Evolutionary conservation across 441 rosid genomes (phyloP).

Genomic region (Corymbia calophylla): DNA sequence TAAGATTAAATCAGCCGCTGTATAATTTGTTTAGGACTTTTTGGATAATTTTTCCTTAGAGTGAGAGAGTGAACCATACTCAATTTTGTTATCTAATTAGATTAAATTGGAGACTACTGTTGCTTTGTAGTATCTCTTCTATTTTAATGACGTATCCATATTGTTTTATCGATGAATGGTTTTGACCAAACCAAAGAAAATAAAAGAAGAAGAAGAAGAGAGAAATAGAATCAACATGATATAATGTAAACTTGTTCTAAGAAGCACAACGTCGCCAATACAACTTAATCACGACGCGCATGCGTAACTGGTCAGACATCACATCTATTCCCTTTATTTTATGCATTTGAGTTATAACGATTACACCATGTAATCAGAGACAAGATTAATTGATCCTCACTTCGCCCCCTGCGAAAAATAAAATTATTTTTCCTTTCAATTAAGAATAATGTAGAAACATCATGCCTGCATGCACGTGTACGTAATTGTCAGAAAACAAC

Average conservation of each 20-base stretch:
- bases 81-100: neutral
- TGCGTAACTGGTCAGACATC: neutral
- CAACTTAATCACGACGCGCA: neutral
- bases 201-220: no score
- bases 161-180: neutral
- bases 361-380: neutral
- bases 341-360: neutral
- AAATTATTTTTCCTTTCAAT: neutral
- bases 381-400: neutral
- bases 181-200: neutral
- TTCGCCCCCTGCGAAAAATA: neutral
- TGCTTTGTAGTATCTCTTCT: neutral
- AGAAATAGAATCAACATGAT: neutral
- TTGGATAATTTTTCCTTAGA: neutral
- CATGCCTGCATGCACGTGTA: neutral
- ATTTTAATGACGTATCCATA: neutral
- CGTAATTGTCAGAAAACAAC: neutral
- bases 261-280: neutral
- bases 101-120: neutral
- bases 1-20: fast-evolving
- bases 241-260: neutral
- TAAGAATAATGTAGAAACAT: neutral
- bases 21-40: neutral
- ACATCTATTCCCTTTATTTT: neutral
- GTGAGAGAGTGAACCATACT: neutral